Evolutionary conservation across 257 asterid genomes (phyloP), one percentile per base, ranked within the genome.

Genomic region (Plantago ovata): DNA sequence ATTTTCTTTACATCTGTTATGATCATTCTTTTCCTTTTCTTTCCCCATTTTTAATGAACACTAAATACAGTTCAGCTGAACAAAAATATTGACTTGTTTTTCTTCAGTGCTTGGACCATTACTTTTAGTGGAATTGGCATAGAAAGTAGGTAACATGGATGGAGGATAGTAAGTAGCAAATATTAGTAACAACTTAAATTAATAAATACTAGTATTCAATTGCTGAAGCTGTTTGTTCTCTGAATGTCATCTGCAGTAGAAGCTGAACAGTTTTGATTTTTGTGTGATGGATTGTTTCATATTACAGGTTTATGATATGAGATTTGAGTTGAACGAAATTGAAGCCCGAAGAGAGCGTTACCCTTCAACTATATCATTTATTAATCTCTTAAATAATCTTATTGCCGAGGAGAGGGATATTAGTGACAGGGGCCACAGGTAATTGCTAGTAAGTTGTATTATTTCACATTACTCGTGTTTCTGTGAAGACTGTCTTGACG

Each of bases 291-390:
- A 58, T 10, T 42, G 32, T 58, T 63, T 68, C 53, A 13, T 61
- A 39, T 67, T 69, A 72, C 83, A 87, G 98, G 87, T 89, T 70
- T 89, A 93, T 89, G 98, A 93, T 70, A 89, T 86, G 97, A 78
- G 88, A 77, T 93, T 74, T 76, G 98, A 93, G 84, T 77, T 93
- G 47, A 89, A 93, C 71, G 98, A 93, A 77, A 78, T 93, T 71
- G 98, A 93, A 79, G 95, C 98, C 69, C 93, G 95, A 72, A 77
- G 93, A 61, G 98, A 93, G 84, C 95, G 86, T 39, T 93, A 93
- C 60, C 96, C 98, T 63, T 93, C 98, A 20, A 89, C 97, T 65
- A 77, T 89, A 72, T 93, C 97, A 10, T 93, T 93, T 71, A 74
- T 93, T 61, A 86, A 82, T 66, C 75, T 89, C 52, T 68, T 89